Evolutionary conservation across 2,329 filamentous ascomycete genomes (phyloP).

Genomic region (Cucurbitaria berberidis): DNA sequence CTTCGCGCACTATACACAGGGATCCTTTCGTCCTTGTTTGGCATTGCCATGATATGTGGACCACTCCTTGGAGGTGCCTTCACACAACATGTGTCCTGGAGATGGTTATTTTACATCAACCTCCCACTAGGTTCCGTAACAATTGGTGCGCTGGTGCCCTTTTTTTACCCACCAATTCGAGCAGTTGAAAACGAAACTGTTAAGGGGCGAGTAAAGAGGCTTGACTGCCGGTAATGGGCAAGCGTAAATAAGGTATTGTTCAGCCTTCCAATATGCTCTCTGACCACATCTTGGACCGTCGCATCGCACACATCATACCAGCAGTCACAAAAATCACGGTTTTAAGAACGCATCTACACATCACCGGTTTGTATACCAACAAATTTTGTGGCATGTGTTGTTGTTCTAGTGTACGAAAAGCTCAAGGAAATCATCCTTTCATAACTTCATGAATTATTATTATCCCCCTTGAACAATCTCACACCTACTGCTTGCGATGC

Average conservation of each 20-base stretch:
- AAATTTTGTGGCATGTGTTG: too few relatives aligned
- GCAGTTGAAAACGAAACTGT: constrained; percentile 19
- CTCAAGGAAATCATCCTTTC: background rate
- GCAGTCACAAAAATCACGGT: too few relatives aligned
- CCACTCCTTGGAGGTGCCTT: constrained; percentile 51
- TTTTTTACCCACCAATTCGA: constrained; percentile 22
- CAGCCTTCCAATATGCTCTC: too few relatives aligned
- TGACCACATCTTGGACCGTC: too few relatives aligned
- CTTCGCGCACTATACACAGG: constrained; percentile 54
- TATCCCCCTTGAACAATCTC: background rate
- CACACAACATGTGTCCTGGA: constrained; percentile 51
- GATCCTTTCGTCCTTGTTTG: constrained; percentile 51
- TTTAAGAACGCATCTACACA: too few relatives aligned
- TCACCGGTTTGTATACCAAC: too few relatives aligned
- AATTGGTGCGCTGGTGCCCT: constrained; percentile 12
- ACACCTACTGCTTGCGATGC: constrained; percentile 14
- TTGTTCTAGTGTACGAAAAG: too few relatives aligned
- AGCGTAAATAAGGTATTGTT: too few relatives aligned
- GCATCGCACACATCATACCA: too few relatives aligned
- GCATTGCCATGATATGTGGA: constrained; percentile 38
- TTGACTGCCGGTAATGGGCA: too few relatives aligned
- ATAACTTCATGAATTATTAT: background rate
- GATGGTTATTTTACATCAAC: constrained; percentile 54
- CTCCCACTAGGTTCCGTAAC: constrained; percentile 50
- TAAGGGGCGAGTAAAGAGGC: constrained; percentile 39